Percentiles rank a stretch among this genome's conserved stretches.
phyloP scores from a whole-genome alignment of 2,329 filamentous ascomycete species.

The Hymenoscyphus repandus region DNA sequence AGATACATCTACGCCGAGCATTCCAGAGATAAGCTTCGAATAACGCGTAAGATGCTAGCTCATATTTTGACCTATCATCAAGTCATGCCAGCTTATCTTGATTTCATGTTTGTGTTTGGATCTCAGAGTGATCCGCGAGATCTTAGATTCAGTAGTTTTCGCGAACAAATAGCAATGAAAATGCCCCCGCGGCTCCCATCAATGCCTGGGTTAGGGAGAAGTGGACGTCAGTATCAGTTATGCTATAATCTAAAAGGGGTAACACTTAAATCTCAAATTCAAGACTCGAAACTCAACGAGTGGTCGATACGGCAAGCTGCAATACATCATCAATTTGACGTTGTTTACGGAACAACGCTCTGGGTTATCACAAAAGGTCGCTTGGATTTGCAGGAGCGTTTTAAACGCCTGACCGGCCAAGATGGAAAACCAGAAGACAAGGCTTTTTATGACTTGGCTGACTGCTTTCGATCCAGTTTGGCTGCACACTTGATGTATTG shows the following conservation, averaged over 20 bases:
- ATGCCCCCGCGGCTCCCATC: slow-evolving; percentile 3
- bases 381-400: slow-evolving; percentile 25
- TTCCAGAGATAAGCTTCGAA: slow-evolving; percentile 17
- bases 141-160: slow-evolving; percentile 26
- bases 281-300: background rate
- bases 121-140: slow-evolving; percentile 20
- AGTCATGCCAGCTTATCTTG: slow-evolving; percentile 31
- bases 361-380: slow-evolving; percentile 39
- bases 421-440: slow-evolving; percentile 30
- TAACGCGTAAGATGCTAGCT: slow-evolving; percentile 24
- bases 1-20: slow-evolving; percentile 24
- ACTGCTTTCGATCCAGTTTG: slow-evolving; percentile 35
- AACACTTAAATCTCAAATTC: slow-evolving; percentile 2
- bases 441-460: slow-evolving; percentile 27
- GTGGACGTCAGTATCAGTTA: slow-evolving; percentile 23
- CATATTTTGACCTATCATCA: slow-evolving; percentile 30
- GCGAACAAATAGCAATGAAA: slow-evolving; percentile 15
- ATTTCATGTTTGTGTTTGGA: slow-evolving; percentile 30
- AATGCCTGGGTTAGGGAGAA: slow-evolving; percentile 18
- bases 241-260: slow-evolving; percentile 28
- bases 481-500: slow-evolving; percentile 35
- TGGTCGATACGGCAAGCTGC: slow-evolving; percentile 26
- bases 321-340: slow-evolving; percentile 27
- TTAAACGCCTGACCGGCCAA: slow-evolving; percentile 31
- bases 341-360: slow-evolving; percentile 29